Conservation (phyloP, 129 eudicot species). For the Arctium lappa region DNA sequence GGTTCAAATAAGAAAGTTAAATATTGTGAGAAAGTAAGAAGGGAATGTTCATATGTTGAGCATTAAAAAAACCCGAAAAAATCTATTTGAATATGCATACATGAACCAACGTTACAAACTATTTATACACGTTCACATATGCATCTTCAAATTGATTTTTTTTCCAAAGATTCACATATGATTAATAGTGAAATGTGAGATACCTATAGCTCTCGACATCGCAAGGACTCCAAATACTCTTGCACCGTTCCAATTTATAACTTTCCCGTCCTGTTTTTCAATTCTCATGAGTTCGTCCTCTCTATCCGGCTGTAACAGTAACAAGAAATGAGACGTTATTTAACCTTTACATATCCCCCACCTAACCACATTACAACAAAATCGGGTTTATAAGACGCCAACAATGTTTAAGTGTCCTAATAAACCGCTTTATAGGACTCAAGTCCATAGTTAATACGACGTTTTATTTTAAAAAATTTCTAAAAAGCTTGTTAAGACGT, state of each 20-base stretch:
- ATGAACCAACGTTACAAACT: not conserved
- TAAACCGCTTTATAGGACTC: not conserved
- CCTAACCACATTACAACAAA: not conserved
- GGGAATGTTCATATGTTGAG: not conserved
- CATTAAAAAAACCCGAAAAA: too few species aligned
- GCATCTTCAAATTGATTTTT: not conserved
- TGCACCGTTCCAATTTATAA: constrained; percentile 72
- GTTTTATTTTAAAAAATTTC: not conserved
- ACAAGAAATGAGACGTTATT: constrained; percentile 3
- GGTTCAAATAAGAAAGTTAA: not conserved
- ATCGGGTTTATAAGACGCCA: not conserved
- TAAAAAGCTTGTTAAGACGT: not conserved
- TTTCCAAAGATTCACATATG: not conserved
- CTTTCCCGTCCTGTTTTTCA: constrained; percentile 59
- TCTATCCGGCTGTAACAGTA: constrained; percentile 63
- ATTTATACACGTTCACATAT: not conserved
- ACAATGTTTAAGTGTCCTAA: not conserved
- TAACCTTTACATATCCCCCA: not conserved
- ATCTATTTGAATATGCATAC: too few species aligned
- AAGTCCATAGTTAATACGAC: too few species aligned
- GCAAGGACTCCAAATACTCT: constrained; percentile 77
- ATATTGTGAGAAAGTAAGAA: too few species aligned
- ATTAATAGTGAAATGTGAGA: not conserved
- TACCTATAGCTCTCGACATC: constrained; percentile 85
- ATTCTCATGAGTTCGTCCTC: constrained; percentile 65